Conservation (phyloP, 495 filamentous ascomycete species). For the Entonaema liquescens region DNA sequence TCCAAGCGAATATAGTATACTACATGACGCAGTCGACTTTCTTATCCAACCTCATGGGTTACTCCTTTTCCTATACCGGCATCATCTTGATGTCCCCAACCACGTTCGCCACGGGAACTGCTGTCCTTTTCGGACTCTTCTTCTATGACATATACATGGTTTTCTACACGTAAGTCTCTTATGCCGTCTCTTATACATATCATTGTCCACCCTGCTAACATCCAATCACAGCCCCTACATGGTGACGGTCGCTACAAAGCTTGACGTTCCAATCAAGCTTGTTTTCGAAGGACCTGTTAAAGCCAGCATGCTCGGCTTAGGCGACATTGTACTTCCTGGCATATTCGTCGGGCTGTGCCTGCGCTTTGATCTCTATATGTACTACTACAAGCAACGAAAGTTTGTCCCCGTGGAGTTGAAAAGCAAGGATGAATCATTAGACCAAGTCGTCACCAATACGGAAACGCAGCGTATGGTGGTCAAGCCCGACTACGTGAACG, state of each 20-base stretch:
- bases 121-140: constrained; percentile 82
- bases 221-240: constrained; percentile 71
- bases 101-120: constrained; percentile 81
- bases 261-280: constrained; percentile 95
- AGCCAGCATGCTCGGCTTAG: constrained; percentile 88
- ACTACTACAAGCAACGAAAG: constrained; percentile 67
- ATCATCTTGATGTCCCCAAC: constrained; percentile 89
- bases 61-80: constrained; percentile 83
- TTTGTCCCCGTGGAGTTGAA: constrained; percentile 49
- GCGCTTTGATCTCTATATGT: constrained; percentile 87
- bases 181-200: background rate
- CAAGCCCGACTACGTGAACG: constrained; percentile 64
- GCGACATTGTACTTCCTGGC: constrained; percentile 93
- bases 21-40: constrained; percentile 74
- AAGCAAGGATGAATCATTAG: constrained; percentile 49
- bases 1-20: constrained; percentile 70
- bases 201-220: constrained; percentile 25
- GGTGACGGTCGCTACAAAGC: constrained; percentile 89
- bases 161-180: constrained; percentile 78
- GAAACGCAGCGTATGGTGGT: constrained; percentile 52
- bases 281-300: constrained; percentile 77
- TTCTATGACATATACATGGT: constrained; percentile 97
- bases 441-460: constrained; percentile 42
- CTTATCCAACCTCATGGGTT: constrained; percentile 86
- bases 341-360: constrained; percentile 89